Conservation (phyloP, 306 rosid genomes). For the Senna tora region DNA sequence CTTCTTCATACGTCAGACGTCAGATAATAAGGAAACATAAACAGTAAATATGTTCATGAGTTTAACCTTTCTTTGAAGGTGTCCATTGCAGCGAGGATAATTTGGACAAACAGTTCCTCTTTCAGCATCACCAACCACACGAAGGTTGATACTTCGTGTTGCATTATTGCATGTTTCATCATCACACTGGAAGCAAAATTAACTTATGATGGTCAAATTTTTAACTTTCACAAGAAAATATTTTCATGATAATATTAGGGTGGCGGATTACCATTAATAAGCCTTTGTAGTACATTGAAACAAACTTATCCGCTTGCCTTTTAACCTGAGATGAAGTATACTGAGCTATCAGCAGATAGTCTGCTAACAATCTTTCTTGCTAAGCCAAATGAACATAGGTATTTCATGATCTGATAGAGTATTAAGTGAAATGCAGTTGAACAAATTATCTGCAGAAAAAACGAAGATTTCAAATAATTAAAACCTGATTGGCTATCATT, state of each 20-base stretch:
- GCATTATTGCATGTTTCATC: conserved; percentile 86
- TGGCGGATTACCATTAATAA: conserved; percentile 62
- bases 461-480: conserved; percentile 17
- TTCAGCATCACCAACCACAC: conserved; percentile 85
- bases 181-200: conserved; percentile 71
- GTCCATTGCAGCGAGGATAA: conserved; percentile 89
- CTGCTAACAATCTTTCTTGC: conserved; percentile 19
- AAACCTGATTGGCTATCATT: conserved; percentile 88
- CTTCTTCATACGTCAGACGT: conserved; percentile 1
- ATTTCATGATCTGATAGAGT: conserved; percentile 18
- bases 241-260: conserved; percentile 21
- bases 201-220: conserved; percentile 9
- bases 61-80: conserved; percentile 73
- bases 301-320: conserved; percentile 76
- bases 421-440: conserved; percentile 33
- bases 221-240: not conserved
- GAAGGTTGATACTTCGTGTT: conserved; percentile 76
- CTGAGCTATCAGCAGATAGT: conserved; percentile 29
- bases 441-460: not conserved
- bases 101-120: conserved; percentile 93
- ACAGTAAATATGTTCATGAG: conserved; percentile 25
- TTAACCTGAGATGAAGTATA: conserved; percentile 64
- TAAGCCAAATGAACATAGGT: conserved; percentile 20
- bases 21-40: conserved; percentile 15
- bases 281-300: conserved; percentile 78